These are phyloP conservation scores for Pseudotulostoma volvatum DNA, from an alignment of 495 filamentous ascomycete species.

Conservation along the genomic window DNA sequence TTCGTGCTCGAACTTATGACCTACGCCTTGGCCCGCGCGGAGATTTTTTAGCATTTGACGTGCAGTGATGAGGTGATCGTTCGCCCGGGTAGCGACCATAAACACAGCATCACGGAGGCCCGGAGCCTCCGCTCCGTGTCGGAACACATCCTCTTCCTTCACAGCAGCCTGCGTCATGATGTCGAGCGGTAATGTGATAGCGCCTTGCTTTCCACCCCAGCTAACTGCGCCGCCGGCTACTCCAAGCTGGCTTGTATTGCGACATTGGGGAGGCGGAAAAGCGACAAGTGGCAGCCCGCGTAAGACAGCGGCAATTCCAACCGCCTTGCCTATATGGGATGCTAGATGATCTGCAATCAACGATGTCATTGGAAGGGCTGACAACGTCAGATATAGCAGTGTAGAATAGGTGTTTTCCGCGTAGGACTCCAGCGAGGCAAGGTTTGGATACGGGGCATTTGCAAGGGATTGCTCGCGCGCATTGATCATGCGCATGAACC, in stretches of 20 bases:
- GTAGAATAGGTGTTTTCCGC: conserved; percentile 89
- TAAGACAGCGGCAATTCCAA: conserved; percentile 69
- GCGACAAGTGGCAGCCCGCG: conserved; percentile 73
- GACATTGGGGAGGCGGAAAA: conserved; percentile 48
- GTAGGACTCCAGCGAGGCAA: conserved; percentile 67
- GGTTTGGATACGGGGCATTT: conserved; percentile 59
- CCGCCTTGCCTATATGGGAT: conserved; percentile 85
- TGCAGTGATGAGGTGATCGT: conserved; percentile 88
- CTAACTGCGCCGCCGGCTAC: conserved; percentile 17
- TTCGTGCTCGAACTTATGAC: conserved; percentile 75
- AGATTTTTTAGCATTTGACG: conserved; percentile 78
- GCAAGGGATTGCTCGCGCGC: conserved; percentile 70
- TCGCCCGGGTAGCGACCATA: conserved; percentile 75
- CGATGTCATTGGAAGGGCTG: conserved; percentile 55
- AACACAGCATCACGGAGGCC: conserved; percentile 84
- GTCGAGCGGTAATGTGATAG: conserved; percentile 68
- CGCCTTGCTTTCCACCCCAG: conserved; percentile 36
- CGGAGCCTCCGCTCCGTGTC: conserved; percentile 55
- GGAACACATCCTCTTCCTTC: conserved; percentile 75
- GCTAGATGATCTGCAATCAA: conserved; percentile 85
- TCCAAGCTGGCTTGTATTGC: conserved; percentile 29
- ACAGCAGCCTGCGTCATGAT: conserved; percentile 69
- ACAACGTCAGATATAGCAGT: conserved; percentile 77
- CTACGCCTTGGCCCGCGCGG: conserved; percentile 49
- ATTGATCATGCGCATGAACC: conserved; percentile 62